phyloP scores from a whole-genome alignment of 495 filamentous ascomycete species.

The Trypethelium eluteriae region DNA sequence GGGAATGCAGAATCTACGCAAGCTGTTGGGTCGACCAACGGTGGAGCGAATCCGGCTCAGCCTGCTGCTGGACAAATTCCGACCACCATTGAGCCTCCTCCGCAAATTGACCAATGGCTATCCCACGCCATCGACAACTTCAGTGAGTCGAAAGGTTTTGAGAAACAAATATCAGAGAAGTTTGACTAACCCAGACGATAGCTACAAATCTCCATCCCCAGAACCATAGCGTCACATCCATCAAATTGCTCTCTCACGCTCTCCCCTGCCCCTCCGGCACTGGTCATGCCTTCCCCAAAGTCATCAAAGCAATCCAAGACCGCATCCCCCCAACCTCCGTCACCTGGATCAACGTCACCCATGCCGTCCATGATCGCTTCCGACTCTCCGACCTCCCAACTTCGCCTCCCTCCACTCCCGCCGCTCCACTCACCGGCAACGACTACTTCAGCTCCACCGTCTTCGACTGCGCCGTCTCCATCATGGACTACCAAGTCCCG shows the following conservation, averaged over 20 bases:
- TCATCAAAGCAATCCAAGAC: constrained; percentile 50
- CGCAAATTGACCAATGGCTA: constrained; percentile 9
- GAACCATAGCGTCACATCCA: constrained; percentile 30
- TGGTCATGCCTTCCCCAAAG: constrained; percentile 44
- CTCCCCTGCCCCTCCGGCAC: constrained; percentile 51
- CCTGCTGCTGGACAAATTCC: constrained; percentile 1
- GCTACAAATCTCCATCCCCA: constrained; percentile 1
- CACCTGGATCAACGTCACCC: constrained; percentile 55
- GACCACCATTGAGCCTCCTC: constrained; percentile 6
- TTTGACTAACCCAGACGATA: not conserved
- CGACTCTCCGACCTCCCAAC: constrained; percentile 54
- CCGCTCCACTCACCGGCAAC: constrained; percentile 41
- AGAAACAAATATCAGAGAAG: too few species aligned
- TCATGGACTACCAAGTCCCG: constrained; percentile 48
- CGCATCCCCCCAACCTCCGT: constrained; percentile 39
- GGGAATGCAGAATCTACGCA: constrained; percentile 3
- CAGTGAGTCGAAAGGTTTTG: constrained; percentile 15
- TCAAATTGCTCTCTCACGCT: constrained; percentile 55
- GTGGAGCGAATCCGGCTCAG: not conserved
- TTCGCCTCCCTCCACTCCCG: constrained; percentile 54
- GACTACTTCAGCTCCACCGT: constrained; percentile 50
- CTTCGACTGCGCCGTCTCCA: constrained; percentile 52
- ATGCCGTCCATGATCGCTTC: constrained; percentile 56
- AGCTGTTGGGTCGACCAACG: not conserved
- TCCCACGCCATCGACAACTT: not conserved